phyloP scores from a whole-genome alignment of 208 protist genomes.

The Leishmania lainsoni region DNA sequence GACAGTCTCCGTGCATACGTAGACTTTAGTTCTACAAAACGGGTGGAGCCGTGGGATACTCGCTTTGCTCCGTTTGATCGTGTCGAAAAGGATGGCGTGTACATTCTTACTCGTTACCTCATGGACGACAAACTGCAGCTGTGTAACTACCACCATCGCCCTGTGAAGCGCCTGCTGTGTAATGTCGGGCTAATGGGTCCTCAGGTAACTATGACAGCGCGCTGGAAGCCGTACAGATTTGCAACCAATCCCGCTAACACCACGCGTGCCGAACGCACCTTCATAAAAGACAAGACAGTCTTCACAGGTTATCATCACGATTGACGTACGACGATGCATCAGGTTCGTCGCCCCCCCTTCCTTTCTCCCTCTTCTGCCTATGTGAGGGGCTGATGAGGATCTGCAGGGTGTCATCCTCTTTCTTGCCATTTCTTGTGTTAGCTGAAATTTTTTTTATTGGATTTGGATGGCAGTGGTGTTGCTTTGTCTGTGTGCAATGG shows the following conservation, averaged over 20 bases:
- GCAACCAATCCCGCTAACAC: conserved; percentile 77
- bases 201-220: conserved; percentile 73
- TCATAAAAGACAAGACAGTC: conserved; percentile 83
- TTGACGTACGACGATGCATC: conserved; percentile 25
- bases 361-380: background rate
- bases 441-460: background rate
- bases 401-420: too few species aligned
- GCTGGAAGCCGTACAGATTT: conserved; percentile 89
- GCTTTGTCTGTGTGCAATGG: background rate
- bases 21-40: conserved; percentile 84
- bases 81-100: conserved; percentile 88
- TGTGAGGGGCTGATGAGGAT: background rate
- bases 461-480: background rate
- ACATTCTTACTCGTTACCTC: conserved; percentile 81
- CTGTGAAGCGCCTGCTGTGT: conserved; percentile 86
- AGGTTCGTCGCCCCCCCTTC: too few species aligned
- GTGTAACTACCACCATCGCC: conserved; percentile 89
- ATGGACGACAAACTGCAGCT: conserved; percentile 93
- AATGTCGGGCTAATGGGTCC: conserved; percentile 90
- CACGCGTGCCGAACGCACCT: conserved; percentile 75
- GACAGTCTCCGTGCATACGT: conserved; percentile 89
- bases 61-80: conserved; percentile 91
- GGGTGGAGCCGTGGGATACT: conserved; percentile 89
- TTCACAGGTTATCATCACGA: conserved; percentile 80
- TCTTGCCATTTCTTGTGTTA: background rate